Evolutionary conservation across 1,284 basidiomycete species (phyloP).

Genomic region (Fomes fomentarius): DNA sequence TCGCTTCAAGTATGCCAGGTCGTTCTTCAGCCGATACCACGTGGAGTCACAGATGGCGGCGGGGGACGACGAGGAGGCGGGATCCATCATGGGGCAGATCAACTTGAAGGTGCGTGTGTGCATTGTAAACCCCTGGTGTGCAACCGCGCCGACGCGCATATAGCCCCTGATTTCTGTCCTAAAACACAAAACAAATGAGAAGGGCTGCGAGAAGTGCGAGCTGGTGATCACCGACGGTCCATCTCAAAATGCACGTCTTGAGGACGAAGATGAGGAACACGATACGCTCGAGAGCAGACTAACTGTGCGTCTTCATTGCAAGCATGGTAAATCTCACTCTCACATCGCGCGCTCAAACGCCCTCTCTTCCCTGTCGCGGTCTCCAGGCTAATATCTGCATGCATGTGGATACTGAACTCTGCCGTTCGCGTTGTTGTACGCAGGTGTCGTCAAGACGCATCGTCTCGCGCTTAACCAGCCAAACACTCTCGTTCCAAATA

Average conservation of each 20-base stretch:
- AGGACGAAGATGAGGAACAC: conserved; percentile 48
- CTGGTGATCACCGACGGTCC: conserved; percentile 64
- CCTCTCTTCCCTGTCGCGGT: not conserved
- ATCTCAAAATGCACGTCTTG: conserved; percentile 15
- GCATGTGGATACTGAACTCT: conserved; percentile 8
- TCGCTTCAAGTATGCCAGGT: conserved; percentile 68
- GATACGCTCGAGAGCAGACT: conserved; percentile 73
- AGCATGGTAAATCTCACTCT: conserved; percentile 60
- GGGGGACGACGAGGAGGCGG: conserved; percentile 23
- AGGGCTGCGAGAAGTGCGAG: conserved; percentile 75
- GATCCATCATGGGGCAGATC: conserved; percentile 55
- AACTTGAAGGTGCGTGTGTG: conserved; percentile 57
- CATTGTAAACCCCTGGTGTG: no score
- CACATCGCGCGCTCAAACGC: no score
- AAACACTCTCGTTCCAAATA: conserved; percentile 60
- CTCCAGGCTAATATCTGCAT: not conserved
- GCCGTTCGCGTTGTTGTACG: not conserved
- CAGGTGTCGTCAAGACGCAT: conserved; percentile 82
- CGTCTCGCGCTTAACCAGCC: conserved; percentile 62
- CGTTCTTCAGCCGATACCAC: conserved; percentile 72
- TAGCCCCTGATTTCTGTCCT: conserved; percentile 74
- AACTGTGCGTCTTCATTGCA: conserved; percentile 74
- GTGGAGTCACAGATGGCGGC: conserved; percentile 35
- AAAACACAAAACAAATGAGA: conserved; percentile 73
- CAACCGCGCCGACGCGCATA: no score